Percentiles rank a stretch among this genome's conserved stretches.
These are phyloP conservation scores for Skeletonema menzelii DNA, from an alignment of 108 stramenopile genomes.

Conservation along the genomic window DNA sequence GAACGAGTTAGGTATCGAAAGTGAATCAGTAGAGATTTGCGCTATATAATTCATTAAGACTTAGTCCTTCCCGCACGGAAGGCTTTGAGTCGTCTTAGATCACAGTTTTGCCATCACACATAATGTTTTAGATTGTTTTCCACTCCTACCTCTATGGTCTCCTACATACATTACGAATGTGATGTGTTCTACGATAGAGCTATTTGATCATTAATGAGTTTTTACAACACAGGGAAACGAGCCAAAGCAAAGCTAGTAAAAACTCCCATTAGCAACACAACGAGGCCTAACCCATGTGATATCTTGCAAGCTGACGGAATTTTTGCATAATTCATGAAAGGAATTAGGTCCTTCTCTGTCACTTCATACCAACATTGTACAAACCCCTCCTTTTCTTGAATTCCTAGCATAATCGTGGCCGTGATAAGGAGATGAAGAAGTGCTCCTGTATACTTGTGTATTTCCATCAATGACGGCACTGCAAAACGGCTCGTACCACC, in stretches of 20 bases:
- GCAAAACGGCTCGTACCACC: constrained; percentile 19
- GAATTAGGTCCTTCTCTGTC: constrained; percentile 44
- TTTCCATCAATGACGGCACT: constrained; percentile 43
- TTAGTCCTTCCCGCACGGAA: background rate
- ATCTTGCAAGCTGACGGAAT: constrained; percentile 63
- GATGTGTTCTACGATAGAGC: too few species aligned
- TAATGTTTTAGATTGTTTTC: background rate
- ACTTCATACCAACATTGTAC: constrained; percentile 65
- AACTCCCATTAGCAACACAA: constrained; percentile 45
- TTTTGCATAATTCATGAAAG: constrained; percentile 39
- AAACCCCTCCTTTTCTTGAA: constrained; percentile 82
- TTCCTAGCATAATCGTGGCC: constrained; percentile 66
- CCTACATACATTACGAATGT: too few species aligned
- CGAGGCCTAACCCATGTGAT: constrained; percentile 54
- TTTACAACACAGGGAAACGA: constrained; percentile 23
- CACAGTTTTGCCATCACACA: background rate
- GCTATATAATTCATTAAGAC: background rate
- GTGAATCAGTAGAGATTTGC: background rate
- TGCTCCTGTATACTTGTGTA: constrained; percentile 59
- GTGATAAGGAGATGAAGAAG: constrained; percentile 50
- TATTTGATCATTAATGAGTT: background rate
- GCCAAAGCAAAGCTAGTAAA: constrained; percentile 45
- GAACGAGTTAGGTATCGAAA: background rate
- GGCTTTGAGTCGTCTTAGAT: too few species aligned
- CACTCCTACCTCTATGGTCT: background rate